phyloP scores from a whole-genome alignment of 345 rosid genomes.

The Acer negundo region DNA sequence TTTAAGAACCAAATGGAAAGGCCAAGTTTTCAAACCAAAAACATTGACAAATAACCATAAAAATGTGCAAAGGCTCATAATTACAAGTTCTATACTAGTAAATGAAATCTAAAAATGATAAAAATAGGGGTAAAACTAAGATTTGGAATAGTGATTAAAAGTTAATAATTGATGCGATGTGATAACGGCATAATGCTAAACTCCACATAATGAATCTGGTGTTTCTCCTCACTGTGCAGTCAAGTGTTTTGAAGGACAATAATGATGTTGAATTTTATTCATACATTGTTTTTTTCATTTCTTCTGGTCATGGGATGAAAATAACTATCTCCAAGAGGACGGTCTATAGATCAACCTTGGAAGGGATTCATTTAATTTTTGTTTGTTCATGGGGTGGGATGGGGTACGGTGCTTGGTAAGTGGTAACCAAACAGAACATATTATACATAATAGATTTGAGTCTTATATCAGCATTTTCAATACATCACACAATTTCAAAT shows the following conservation, averaged over 20 bases:
- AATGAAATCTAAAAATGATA: not conserved
- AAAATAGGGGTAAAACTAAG: not conserved
- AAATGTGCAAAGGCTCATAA: too few species aligned
- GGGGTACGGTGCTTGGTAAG: too few species aligned
- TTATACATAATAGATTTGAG: not conserved
- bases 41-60: not conserved
- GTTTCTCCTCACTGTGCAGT: not conserved
- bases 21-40: not conserved
- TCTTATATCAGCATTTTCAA: too few species aligned
- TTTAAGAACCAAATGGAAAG: slow-evolving; percentile 20
- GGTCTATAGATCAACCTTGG: not conserved
- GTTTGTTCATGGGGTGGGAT: too few species aligned
- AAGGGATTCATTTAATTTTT: not conserved
- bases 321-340: not conserved
- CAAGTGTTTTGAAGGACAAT: not conserved
- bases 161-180: not conserved
- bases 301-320: not conserved
- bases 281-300: not conserved
- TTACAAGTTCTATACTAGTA: not conserved
- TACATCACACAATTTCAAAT: too few species aligned
- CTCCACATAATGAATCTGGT: not conserved
- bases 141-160: not conserved
- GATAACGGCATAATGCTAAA: not conserved
- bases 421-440: too few species aligned
- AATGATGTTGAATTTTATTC: not conserved